Evolutionary conservation across 2,329 filamentous ascomycete genomes (phyloP), one percentile per base, ranked within the genome.

Genomic region (Scedosporium dehoogii): DNA sequence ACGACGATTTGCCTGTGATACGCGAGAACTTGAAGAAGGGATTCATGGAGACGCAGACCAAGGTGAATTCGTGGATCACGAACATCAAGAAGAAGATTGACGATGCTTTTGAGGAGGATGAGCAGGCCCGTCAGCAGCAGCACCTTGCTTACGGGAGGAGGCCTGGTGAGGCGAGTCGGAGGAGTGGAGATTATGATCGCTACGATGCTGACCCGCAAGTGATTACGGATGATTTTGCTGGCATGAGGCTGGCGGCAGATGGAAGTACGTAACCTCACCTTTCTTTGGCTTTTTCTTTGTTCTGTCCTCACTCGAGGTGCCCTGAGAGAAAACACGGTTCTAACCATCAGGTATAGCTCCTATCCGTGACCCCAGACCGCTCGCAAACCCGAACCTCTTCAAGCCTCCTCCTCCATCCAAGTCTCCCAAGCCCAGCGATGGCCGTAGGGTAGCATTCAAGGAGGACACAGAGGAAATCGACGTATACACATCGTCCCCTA

Each of bases 121-220:
- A 68, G 63, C 68, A 72, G 65, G 66, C 69, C 65, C 69, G 70
- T 64, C 72, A 70, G 42, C 57, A 58, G 29, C 27, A 59, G 29
- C 29, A 56, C 38, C 16, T 56, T n/a, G 48, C 59, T 18, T 63
- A 76, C 78, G 62, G 73, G 70, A 25, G 85, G 64, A 81, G 83
- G 60, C 85, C 81, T 62, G 84, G 83, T 12, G 87, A 90, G 66
- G 74, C 79, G 57, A 81, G 81, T 65, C 82, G 88, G 68, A 84
- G 89, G 69, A 96, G 92, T 72, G 88, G 88, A 48, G 93, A 97
- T 73, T 91, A 92, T 65, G 89, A 92, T 68, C 87, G 91, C 63
- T 99, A 99, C 71, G 94, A 99, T 73, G 92, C 92, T 29, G 94
- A 99, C 72, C 94, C 93, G 33, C 86, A 92, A 71, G 85, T 97